phyloP scores from a whole-genome alignment of 768 basidiomycete genomes.

The Tephrocybe sp. region DNA sequence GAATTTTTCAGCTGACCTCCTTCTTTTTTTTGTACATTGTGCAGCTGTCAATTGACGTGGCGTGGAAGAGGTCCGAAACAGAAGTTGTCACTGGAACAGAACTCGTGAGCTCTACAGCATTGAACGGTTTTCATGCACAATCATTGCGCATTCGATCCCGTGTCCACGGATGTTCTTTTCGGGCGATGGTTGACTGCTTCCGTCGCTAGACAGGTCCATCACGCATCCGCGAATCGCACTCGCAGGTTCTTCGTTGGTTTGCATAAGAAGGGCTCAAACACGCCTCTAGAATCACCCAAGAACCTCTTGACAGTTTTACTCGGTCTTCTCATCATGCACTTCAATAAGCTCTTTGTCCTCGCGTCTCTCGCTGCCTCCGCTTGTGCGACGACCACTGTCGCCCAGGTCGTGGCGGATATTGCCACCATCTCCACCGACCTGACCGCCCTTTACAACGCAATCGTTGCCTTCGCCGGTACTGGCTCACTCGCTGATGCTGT shows the following conservation, averaged over 20 bases:
- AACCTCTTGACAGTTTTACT: background rate
- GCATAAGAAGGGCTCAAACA: constrained; percentile 5
- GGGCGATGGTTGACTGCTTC: constrained; percentile 3
- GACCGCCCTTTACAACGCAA: constrained; percentile 26
- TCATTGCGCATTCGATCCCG: background rate
- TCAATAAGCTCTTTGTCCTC: constrained; percentile 26
- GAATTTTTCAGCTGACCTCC: too few relatives aligned
- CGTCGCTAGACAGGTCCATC: too few relatives aligned
- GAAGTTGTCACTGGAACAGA: too few relatives aligned
- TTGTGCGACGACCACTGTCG: constrained; percentile 28
- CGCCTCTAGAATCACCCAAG: background rate
- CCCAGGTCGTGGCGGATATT: constrained; percentile 30
- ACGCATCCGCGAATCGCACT: background rate
- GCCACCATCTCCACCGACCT: constrained; percentile 24
- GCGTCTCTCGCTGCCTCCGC: constrained; percentile 23
- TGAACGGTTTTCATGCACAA: background rate
- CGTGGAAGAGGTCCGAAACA: too few relatives aligned
- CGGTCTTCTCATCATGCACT: constrained; percentile 24
- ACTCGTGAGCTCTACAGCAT: constrained; percentile 1
- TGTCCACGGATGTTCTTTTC: background rate
- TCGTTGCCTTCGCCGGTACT: constrained; percentile 29
- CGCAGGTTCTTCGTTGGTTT: background rate
- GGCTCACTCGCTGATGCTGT: too few relatives aligned
- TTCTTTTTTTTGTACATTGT: too few relatives aligned
- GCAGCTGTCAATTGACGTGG: too few relatives aligned